Conservation (phyloP, 208 protist species). For the Strigomonas oncopelti region DNA sequence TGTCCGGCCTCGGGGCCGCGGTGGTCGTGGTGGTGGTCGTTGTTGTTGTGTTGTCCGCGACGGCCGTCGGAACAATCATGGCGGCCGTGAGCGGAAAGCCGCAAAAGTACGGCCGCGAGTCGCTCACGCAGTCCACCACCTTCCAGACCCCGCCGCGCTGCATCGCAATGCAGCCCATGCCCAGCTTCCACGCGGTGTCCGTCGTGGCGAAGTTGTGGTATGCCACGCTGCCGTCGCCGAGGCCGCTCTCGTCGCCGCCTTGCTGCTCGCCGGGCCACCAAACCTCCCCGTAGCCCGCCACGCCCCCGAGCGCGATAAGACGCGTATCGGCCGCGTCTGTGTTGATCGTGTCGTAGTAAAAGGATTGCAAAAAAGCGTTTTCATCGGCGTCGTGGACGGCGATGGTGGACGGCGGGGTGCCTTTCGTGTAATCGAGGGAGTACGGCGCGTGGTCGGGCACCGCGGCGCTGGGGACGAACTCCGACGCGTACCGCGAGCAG, state of each 20-base stretch:
- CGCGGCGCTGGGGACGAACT: neutral
- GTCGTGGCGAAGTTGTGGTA: neutral
- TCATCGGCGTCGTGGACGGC: conserved; percentile 5
- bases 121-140: conserved; percentile 24
- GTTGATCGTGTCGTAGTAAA: neutral
- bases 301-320: conserved; percentile 21
- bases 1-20: conserved; percentile 2
- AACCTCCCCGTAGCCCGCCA: conserved; percentile 28
- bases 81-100: conserved; percentile 21
- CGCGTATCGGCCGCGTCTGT: too few species aligned
- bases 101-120: conserved; percentile 38
- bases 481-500: conserved; percentile 2
- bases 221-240: neutral
- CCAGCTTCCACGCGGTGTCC: conserved; percentile 21
- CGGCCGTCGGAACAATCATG: conserved; percentile 2
- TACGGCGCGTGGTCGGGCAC: neutral
- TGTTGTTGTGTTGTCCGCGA: neutral
- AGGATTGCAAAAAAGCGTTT: neutral
- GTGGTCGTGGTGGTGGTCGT: conserved; percentile 12
- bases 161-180: conserved; percentile 49
- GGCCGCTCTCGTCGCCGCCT: neutral
- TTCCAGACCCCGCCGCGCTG: conserved; percentile 29
- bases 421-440: neutral
- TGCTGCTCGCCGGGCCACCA: conserved; percentile 28
- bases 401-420: neutral